phyloP scores from a whole-genome alignment of 2,329 filamentous ascomycete genomes.

The Cercospora beticola region DNA sequence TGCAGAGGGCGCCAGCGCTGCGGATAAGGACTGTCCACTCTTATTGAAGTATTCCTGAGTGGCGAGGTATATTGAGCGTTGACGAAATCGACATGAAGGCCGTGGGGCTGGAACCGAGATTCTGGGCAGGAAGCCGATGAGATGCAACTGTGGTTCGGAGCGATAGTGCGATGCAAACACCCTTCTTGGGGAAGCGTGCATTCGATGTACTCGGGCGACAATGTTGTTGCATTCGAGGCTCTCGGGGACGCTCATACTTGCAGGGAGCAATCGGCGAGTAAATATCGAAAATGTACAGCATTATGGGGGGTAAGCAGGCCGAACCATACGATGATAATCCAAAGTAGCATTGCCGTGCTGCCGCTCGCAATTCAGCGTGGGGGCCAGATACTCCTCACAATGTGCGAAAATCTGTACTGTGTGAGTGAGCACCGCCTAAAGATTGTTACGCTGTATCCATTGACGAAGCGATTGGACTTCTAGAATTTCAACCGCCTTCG shows the following conservation, averaged over 20 bases:
- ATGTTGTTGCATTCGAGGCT: conserved; percentile 3
- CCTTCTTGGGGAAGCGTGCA: not conserved
- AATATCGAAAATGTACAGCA: not conserved
- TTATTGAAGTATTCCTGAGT: not conserved
- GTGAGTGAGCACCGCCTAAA: not conserved
- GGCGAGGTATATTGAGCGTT: not conserved
- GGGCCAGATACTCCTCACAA: not conserved
- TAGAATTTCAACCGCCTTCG: not conserved
- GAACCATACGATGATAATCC: not conserved
- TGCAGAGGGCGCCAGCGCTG: not conserved
- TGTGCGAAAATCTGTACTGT: not conserved
- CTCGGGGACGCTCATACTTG: conserved; percentile 1
- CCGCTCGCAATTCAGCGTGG: not conserved
- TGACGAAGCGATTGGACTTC: not conserved
- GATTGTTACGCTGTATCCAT: not conserved
- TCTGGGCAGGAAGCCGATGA: not conserved
- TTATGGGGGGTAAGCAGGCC: not conserved
- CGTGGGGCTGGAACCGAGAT: not conserved
- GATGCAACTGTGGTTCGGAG: not conserved
- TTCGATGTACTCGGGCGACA: not conserved
- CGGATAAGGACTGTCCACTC: not conserved
- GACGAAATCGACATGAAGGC: not conserved
- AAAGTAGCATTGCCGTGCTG: not conserved
- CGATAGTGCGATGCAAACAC: conserved; percentile 1
- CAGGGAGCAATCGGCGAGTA: not conserved